Percentiles rank a stretch among this genome's conserved stretches.
Evolutionary conservation across 805 yeast genomes (phyloP).

Genomic region (Cyberlindnera petersonii): DNA sequence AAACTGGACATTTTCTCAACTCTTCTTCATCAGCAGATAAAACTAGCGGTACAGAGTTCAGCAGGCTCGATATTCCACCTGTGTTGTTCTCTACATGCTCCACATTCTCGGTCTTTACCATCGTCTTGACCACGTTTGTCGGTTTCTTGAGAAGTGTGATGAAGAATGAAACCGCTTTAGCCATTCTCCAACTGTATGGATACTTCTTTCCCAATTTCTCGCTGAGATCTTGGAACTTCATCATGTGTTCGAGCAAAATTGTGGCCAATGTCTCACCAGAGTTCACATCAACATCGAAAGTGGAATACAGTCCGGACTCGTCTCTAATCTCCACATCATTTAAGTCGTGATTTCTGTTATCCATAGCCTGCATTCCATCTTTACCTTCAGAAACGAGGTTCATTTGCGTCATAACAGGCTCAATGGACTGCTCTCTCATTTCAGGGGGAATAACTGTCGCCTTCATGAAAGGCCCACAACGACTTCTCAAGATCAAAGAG

Average conservation of each 20-base stretch:
- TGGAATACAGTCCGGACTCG: slow-evolving; percentile 22
- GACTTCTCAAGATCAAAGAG: slow-evolving; percentile 47
- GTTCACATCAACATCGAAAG: slow-evolving; percentile 33
- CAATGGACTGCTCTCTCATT: slow-evolving; percentile 1
- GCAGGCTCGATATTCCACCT: slow-evolving; percentile 20
- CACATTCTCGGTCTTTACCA: slow-evolving; percentile 23
- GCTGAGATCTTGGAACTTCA: slow-evolving; percentile 37
- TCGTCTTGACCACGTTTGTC: slow-evolving; percentile 22
- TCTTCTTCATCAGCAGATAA: slow-evolving; percentile 23
- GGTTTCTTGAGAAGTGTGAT: slow-evolving; percentile 36
- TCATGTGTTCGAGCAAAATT: slow-evolving; percentile 38
- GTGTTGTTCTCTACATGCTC: slow-evolving; percentile 21
- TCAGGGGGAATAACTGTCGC: slow-evolving; percentile 8
- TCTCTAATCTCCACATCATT: slow-evolving; percentile 21
- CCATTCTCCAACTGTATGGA: slow-evolving; percentile 65
- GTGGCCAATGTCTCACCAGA: slow-evolving; percentile 36
- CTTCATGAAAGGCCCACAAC: slow-evolving; percentile 40
- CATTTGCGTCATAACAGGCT: slow-evolving; percentile 26
- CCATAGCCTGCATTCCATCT: slow-evolving; percentile 14
- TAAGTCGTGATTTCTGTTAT: slow-evolving; percentile 25
- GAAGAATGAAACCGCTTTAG: slow-evolving; percentile 49
- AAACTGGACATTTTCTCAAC: slow-evolving; percentile 14
- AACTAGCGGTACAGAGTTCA: slow-evolving; percentile 26
- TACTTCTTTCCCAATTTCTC: slow-evolving; percentile 51
- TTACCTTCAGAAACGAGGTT: slow-evolving; percentile 26